Conservation (phyloP, 2,329 filamentous ascomycete species). For the Nannizziopsis barbatae region DNA sequence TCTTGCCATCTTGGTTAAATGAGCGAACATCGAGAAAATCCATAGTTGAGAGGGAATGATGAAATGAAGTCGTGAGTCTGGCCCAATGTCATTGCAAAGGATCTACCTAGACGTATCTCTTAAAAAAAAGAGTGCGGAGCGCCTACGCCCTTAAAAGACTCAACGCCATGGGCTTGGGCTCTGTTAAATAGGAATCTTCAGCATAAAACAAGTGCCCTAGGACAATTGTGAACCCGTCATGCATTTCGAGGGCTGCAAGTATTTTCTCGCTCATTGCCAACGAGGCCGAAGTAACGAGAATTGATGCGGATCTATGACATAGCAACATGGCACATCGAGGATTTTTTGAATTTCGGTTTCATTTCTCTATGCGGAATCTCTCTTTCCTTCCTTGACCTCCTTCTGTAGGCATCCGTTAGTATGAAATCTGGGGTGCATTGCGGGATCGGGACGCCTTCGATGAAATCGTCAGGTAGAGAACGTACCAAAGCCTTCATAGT, state of each 20-base stretch:
- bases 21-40: not conserved
- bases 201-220: not conserved
- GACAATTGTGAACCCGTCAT: conserved; percentile 4
- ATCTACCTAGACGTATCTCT: conserved; percentile 3
- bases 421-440: not conserved
- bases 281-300: not conserved
- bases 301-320: conserved; percentile 8
- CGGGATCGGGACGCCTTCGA: not conserved
- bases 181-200: not conserved
- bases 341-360: conserved; percentile 18
- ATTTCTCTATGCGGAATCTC: conserved; percentile 61
- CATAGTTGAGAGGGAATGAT: not conserved
- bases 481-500: conserved; percentile 95
- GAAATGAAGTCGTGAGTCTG: not conserved
- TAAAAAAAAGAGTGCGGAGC: not conserved
- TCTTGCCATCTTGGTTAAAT: too few species aligned
- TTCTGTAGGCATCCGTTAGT: conserved; percentile 53
- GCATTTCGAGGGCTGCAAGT: not conserved
- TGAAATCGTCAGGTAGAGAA: conserved; percentile 19
- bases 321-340: conserved; percentile 6
- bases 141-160: not conserved
- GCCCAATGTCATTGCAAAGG: not conserved
- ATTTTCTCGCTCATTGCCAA: conserved; percentile 2
- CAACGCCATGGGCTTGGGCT: not conserved
- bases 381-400: conserved; percentile 94